Conservation (phyloP, 164 flowering plant species). For the Vitis labrusca region DNA sequence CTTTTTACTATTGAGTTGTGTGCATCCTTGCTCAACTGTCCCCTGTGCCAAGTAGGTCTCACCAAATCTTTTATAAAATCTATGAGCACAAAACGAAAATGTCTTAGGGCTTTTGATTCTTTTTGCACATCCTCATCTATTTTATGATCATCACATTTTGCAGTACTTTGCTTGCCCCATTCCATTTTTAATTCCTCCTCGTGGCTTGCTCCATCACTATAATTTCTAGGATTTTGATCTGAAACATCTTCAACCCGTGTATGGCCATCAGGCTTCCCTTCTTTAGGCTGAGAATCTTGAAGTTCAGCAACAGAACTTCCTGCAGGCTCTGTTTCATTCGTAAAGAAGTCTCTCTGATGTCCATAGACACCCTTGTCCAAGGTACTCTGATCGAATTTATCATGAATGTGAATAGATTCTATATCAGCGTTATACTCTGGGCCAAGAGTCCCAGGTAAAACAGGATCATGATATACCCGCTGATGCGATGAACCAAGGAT, state of each 20-base stretch:
- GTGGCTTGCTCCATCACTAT: slow-evolving; percentile 23
- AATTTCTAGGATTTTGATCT: slow-evolving; percentile 21
- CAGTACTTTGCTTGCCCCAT: slow-evolving; percentile 19
- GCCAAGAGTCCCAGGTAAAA: slow-evolving; percentile 9
- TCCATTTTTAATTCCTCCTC: slow-evolving; percentile 23
- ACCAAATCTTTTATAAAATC: slow-evolving; percentile 75
- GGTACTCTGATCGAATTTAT: slow-evolving; percentile 14
- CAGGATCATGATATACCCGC: slow-evolving; percentile 28
- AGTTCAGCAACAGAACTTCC: slow-evolving; percentile 29
- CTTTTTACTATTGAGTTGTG: slow-evolving; percentile 81
- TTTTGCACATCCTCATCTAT: slow-evolving; percentile 23
- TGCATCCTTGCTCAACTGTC: slow-evolving; percentile 74
- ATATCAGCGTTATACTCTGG: slow-evolving; percentile 25
- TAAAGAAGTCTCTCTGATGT: slow-evolving; percentile 18
- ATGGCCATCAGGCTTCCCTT: slow-evolving; percentile 24
- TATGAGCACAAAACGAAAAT: slow-evolving; percentile 67
- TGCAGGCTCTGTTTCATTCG: slow-evolving; percentile 25
- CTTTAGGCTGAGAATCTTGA: slow-evolving; percentile 23
- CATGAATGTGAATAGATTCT: slow-evolving; percentile 16
- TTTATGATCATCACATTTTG: slow-evolving; percentile 23
- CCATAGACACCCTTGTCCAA: slow-evolving; percentile 20
- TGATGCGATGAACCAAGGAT: slow-evolving; percentile 18
- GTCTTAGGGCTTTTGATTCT: slow-evolving; percentile 54
- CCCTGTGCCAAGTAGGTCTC: slow-evolving; percentile 84
- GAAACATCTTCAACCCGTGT: slow-evolving; percentile 24